Percentiles rank a stretch among this genome's conserved stretches.
These are phyloP conservation scores for Verticillium isaacii DNA, from an alignment of 2,329 filamentous ascomycete genomes.

Conservation along the genomic window DNA sequence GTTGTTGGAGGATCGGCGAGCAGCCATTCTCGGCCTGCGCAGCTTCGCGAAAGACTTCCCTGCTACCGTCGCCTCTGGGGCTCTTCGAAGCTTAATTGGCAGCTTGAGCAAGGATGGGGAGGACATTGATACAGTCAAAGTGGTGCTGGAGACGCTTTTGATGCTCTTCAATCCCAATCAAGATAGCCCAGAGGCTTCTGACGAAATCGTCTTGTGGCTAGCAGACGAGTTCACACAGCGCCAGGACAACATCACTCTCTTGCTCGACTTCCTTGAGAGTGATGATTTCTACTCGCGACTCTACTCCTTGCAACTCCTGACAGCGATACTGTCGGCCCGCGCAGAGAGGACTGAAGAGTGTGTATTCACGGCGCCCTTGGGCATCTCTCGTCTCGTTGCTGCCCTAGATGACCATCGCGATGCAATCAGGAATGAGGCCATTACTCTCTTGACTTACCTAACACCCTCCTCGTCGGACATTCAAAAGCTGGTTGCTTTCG, in stretches of 20 bases:
- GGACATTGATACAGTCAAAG: constrained; percentile 94
- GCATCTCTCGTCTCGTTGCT: constrained; percentile 79
- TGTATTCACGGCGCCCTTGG: constrained; percentile 81
- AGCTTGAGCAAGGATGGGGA: constrained; percentile 83
- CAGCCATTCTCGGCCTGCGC: constrained; percentile 84
- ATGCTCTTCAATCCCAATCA: constrained; percentile 78
- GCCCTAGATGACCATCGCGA: constrained; percentile 82
- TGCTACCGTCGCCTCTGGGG: constrained; percentile 89
- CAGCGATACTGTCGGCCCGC: constrained; percentile 77
- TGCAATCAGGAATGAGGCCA: constrained; percentile 79
- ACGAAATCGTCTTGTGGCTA: constrained; percentile 93
- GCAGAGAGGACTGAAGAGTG: constrained; percentile 93
- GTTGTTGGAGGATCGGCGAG: constrained; percentile 87
- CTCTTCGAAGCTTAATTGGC: constrained; percentile 81
- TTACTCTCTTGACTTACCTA: constrained; percentile 81
- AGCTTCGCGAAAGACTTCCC: constrained; percentile 97
- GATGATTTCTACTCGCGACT: constrained; percentile 86
- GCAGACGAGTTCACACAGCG: constrained; percentile 97
- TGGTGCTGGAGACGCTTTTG: constrained; percentile 89
- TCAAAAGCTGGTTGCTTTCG: constrained; percentile 92
- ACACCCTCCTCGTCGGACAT: constrained; percentile 84
- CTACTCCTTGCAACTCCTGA: constrained; percentile 85
- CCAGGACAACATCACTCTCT: constrained; percentile 90
- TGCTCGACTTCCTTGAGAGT: constrained; percentile 84
- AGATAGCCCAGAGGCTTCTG: constrained; percentile 82